Evolutionary conservation across 1,139 yeast genomes (phyloP).

Genomic region (Blastobotrys apis): DNA sequence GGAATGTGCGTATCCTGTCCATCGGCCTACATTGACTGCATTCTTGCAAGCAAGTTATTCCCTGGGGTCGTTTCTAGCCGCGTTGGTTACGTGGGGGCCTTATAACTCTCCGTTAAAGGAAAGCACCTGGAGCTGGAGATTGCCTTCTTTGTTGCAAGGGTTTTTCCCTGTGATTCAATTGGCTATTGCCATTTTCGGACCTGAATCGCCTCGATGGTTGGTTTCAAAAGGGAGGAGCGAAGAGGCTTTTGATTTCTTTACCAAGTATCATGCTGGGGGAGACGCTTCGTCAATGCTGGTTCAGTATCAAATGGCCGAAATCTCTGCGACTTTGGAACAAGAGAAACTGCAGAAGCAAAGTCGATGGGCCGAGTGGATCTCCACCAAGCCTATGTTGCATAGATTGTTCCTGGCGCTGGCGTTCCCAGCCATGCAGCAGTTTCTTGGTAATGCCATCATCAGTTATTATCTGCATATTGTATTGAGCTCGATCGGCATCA

Average conservation of each 20-base stretch:
- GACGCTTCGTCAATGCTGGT: conserved; percentile 22
- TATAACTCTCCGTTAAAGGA: conserved; percentile 18
- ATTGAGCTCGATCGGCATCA: conserved; percentile 28
- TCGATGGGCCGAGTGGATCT: conserved; percentile 38
- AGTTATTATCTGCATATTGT: conserved; percentile 45
- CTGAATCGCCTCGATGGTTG: conserved; percentile 73
- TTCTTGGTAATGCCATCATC: conserved; percentile 42
- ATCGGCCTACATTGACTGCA: conserved; percentile 45
- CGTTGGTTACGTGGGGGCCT: conserved; percentile 49
- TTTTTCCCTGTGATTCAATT: conserved; percentile 38
- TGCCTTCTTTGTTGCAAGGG: conserved; percentile 42
- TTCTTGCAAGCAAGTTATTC: conserved; percentile 49
- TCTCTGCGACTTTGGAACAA: conserved; percentile 20
- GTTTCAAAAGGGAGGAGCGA: conserved; percentile 49
- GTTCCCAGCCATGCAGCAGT: conserved; percentile 39
- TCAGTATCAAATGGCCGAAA: conserved; percentile 25
- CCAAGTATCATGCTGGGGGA: conserved; percentile 29
- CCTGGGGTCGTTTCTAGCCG: conserved; percentile 51
- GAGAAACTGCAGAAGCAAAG: conserved; percentile 16
- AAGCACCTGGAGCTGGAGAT: conserved; percentile 43
- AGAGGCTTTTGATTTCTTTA: conserved; percentile 42
- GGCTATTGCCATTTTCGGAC: conserved; percentile 31
- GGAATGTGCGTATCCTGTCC: conserved; percentile 39
- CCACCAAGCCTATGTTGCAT: conserved; percentile 37
- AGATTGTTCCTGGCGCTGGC: conserved; percentile 35